Conservation (phyloP, 2,329 filamentous ascomycete species). For the Sarocladium strictum region DNA sequence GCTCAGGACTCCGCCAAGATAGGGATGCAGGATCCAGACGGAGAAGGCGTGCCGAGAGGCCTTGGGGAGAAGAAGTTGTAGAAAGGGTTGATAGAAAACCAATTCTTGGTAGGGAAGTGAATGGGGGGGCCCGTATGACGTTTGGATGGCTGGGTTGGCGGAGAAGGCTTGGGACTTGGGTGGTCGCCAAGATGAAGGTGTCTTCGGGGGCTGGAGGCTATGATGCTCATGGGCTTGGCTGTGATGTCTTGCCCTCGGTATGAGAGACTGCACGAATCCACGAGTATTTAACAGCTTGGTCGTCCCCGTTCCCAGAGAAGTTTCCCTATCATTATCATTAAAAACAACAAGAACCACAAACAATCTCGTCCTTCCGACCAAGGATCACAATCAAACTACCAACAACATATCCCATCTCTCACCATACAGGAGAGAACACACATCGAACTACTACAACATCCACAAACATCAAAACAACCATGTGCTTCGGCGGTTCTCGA, state of each 20-base stretch:
- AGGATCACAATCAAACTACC: too few relatives aligned
- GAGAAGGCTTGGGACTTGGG: neutral
- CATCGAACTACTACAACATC: too few relatives aligned
- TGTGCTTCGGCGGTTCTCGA: constrained; percentile 6
- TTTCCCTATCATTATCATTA: too few relatives aligned
- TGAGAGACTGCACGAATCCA: neutral
- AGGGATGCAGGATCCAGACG: neutral
- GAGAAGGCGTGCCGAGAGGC: neutral
- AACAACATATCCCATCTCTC: too few relatives aligned
- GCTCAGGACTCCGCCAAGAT: too few relatives aligned
- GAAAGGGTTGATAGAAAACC: too few relatives aligned
- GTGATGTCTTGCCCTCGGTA: too few relatives aligned
- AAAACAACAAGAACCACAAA: too few relatives aligned
- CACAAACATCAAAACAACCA: neutral
- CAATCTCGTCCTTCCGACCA: too few relatives aligned
- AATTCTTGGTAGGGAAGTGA: neutral
- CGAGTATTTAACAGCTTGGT: neutral
- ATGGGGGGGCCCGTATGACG: neutral
- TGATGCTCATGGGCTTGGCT: constrained; percentile 1
- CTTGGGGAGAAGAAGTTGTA: neutral
- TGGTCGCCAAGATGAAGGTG: neutral
- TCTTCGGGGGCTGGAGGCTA: neutral
- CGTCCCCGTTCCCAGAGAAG: neutral
- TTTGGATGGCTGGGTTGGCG: neutral
- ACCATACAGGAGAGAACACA: too few relatives aligned